Base-by-base conservation (phyloP, 768 basidiomycete species). In the Rhizopogon vinicolor region DNA sequence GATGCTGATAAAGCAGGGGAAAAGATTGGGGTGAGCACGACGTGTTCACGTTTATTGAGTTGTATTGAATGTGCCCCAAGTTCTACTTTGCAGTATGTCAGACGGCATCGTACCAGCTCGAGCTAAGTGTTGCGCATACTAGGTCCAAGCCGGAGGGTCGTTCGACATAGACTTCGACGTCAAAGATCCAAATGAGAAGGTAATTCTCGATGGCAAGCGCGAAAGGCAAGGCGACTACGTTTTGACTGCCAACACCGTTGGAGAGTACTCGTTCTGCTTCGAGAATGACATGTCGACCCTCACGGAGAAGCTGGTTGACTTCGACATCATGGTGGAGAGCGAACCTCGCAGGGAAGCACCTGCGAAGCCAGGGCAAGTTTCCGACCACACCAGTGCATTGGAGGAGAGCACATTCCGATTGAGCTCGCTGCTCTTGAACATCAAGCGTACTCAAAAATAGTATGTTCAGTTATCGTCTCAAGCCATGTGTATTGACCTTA, bases 171-270 rank as follows among this genome's bases (percentile, higher is more conserved):
- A 96, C 77, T 97, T 89, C 67, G 87, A 91, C 59, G 81, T 98
- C 60, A 93, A 88, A 62, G 93, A 96, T 69, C 96, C 97, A 7
- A 86, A 84, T 56, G 90, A 92, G 65, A 91, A 87, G 68, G 75
- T 95, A 35, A 71, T 98, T 25, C 83, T 99, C 44, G 90, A 95
- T 51, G 97, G 94, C 51, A 74, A 81, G 62, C 84, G 87, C 28
- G 96, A 98, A 65, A 86, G 91, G 33, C 93, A 97, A 61, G 97
- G 97, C 35, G 97, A 99, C 83, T 98, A 89, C 65, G 92, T 99
- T 53, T 81, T 98, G 58, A 98, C 97, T 3, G 97, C 93, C 18
- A 96, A 97, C 73, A 82, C 82, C 18, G 80, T 87, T 68, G 91
- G 91, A 62, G 91, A 93, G 80, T 93, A 93, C 67, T 70, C 95